phyloP scores from a whole-genome alignment of 306 rosid genomes.

The Dicorynia guianensis region DNA sequence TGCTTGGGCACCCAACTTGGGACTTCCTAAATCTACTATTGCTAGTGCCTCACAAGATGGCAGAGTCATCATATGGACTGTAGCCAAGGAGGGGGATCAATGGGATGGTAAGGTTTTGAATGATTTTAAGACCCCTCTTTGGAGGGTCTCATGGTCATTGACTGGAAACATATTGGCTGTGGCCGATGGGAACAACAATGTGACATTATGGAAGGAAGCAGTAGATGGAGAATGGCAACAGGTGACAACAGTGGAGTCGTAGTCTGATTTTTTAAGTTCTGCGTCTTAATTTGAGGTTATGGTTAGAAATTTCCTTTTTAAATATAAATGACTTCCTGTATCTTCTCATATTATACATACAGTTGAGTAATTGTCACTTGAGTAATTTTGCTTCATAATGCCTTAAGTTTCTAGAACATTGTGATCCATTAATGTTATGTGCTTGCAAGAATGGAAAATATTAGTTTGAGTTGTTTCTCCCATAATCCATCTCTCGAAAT shows the following conservation, averaged over 20 bases:
- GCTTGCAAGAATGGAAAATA: conserved; percentile 38
- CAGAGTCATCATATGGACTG: conserved; percentile 75
- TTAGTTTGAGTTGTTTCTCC: conserved; percentile 39
- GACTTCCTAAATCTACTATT: conserved; percentile 79
- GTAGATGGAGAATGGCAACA: conserved; percentile 85
- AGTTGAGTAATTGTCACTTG: too few relatives aligned
- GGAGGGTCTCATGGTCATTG: conserved; percentile 84
- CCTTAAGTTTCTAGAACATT: conserved; percentile 34
- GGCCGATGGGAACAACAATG: conserved; percentile 78
- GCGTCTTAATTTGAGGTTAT: conserved; percentile 28
- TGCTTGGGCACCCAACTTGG: conserved; percentile 87
- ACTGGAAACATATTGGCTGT: conserved; percentile 83
- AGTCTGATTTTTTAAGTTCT: conserved; percentile 40
- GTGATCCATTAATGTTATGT: conserved; percentile 39
- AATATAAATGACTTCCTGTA: conserved; percentile 31
- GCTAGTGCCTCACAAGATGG: conserved; percentile 84
- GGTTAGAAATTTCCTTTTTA: conserved; percentile 33
- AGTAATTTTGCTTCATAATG: conserved; percentile 38
- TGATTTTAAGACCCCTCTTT: conserved; percentile 76
- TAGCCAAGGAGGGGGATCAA: conserved; percentile 80
- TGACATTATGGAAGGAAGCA: conserved; percentile 77
- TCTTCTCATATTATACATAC: conserved; percentile 37
- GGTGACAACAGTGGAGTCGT: conserved; percentile 75
- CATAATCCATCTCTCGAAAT: too few relatives aligned
- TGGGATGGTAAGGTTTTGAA: conserved; percentile 81